Evolutionary conservation across 2,329 filamentous ascomycete species (phyloP), one percentile per base, ranked within the genome.

Genomic region (Rhynchosporium graminicola): DNA sequence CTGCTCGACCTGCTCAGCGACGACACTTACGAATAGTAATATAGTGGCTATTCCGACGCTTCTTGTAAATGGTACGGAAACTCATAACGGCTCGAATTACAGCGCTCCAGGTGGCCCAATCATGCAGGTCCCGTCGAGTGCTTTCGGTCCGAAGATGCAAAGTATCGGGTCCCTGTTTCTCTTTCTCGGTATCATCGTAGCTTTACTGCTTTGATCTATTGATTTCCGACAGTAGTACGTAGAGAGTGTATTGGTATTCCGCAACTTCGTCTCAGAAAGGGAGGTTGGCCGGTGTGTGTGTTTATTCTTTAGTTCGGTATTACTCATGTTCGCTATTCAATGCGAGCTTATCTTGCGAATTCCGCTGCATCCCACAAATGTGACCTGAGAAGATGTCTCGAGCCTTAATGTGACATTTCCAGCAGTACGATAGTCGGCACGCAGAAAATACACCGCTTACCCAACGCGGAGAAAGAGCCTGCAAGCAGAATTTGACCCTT

Each of bases 1-100:
- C 20, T 62, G 60, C 48, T 31, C 60, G n/a, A 59, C 60, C 3
- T 62, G 60, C 48, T 59, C 55, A 46, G 15, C 29, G 3, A 50
- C 29, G 10, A 62, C 60, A 6, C 28, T 62, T 20, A 36, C 36
- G 8, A 26, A 20, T 20, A 20, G 1, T 20, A 20, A 20, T 20
- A 20, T 20, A 20, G 20, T 20, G 20, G 20, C 20, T 13, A 2
- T 51, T 4, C 28, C 47, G 15, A 1, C 15, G 4, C 0, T 33
- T 8, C 47, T 29, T 15, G 28, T 3, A 6, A 56, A 56, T 43
- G 52, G 15, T 12, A 56, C 52, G 43, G 6, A 28, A 12, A 36
- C 45, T 28, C 20, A 43, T 12, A 57, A 20, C n/a, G 36, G 15
- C 7, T 43, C 54, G 8, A 45, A 43, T 26, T 31, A 45, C 40